Evolutionary conservation across 1,139 yeast genomes (phyloP).

Genomic region (Pichia sp.): DNA sequence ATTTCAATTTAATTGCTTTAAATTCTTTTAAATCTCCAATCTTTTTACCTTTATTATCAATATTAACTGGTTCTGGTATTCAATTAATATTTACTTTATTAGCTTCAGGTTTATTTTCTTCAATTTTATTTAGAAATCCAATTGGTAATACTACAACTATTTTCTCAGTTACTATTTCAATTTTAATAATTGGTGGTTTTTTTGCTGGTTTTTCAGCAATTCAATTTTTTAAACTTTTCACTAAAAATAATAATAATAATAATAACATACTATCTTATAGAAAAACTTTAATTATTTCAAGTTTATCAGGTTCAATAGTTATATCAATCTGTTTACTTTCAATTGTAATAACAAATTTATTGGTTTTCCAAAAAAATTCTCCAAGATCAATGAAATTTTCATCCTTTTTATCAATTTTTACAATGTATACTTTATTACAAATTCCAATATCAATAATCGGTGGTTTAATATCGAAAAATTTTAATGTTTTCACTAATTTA

Average conservation of each 20-base stretch:
- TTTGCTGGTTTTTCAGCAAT: constrained; percentile 70
- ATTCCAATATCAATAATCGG: constrained; percentile 74
- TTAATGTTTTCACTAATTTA: constrained; percentile 17
- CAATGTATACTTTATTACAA: constrained; percentile 56
- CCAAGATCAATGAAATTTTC: constrained; percentile 75
- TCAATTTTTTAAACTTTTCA: constrained; percentile 48
- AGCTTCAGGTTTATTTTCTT: constrained; percentile 56
- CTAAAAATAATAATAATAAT: constrained; percentile 19
- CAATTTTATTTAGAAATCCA: constrained; percentile 41
- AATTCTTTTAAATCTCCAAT: constrained; percentile 53
- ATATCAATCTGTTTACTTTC: constrained; percentile 54
- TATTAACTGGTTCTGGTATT: constrained; percentile 67
- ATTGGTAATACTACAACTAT: constrained; percentile 57
- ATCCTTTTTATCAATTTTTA: constrained; percentile 52
- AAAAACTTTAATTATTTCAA: constrained; percentile 31
- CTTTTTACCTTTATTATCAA: constrained; percentile 41
- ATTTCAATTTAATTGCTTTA: constrained; percentile 33
- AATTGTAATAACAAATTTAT: constrained; percentile 53
- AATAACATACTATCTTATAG: constrained; percentile 27
- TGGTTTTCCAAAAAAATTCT: constrained; percentile 74
- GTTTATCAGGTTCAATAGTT: constrained; percentile 53
- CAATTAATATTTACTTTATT: constrained; percentile 60
- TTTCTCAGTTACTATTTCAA: constrained; percentile 50
- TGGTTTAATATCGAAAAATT: constrained; percentile 51
- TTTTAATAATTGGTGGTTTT: constrained; percentile 64